These are phyloP conservation scores for Citrullus mucosospermus DNA, from an alignment of 306 rosid species.

Conservation along the genomic window DNA sequence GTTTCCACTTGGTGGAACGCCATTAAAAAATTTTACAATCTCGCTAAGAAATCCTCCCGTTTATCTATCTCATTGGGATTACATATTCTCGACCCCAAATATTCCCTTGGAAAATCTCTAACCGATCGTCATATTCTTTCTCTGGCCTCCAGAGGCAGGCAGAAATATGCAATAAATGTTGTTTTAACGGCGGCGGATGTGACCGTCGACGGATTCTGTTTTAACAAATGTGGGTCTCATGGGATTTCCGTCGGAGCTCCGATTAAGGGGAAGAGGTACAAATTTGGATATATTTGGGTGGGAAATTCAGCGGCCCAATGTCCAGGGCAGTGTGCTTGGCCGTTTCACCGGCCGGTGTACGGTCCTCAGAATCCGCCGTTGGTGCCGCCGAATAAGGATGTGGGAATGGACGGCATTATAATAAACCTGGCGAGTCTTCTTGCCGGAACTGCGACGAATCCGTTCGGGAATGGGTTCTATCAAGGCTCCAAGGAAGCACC, in stretches of 20 bases:
- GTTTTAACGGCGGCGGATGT: conserved; percentile 48
- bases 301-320: conserved; percentile 60
- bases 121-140: conserved; percentile 15
- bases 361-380: conserved; percentile 41
- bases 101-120: conserved; percentile 41
- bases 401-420: conserved; percentile 55
- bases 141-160: conserved; percentile 34
- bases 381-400: conserved; percentile 55
- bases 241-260: conserved; percentile 10
- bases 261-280: conserved; percentile 12
- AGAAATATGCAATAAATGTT: conserved; percentile 25
- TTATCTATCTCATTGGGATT: conserved; percentile 19
- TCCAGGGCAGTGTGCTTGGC: conserved; percentile 62
- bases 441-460: conserved; percentile 47
- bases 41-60: conserved; percentile 12
- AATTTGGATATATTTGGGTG: conserved; percentile 43
- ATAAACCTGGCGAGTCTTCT: conserved; percentile 40
- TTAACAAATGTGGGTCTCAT: conserved; percentile 43
- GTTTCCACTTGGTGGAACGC: conserved; percentile 44
- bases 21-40: conserved; percentile 29
- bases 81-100: conserved; percentile 24
- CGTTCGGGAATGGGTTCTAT: conserved; percentile 45
- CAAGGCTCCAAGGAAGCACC: conserved; percentile 64
- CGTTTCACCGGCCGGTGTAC: conserved; percentile 47
- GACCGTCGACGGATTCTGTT: conserved; percentile 39